A percentile compares a stretch with the other conserved stretches of the same genome.
phyloP scores from a whole-genome alignment of 2,329 filamentous ascomycete genomes.

The Fusarium sp. region DNA sequence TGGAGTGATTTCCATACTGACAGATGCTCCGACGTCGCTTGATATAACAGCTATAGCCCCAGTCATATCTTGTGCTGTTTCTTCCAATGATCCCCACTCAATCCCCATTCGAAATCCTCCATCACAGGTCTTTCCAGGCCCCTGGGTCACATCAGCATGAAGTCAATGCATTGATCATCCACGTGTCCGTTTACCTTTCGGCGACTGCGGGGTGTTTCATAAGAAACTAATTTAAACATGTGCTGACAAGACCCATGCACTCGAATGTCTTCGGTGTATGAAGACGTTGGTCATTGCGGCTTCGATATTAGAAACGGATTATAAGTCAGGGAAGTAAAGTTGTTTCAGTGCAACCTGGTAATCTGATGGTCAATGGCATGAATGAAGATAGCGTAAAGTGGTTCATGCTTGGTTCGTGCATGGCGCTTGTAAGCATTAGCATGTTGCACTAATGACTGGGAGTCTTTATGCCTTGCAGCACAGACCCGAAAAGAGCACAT shows the following conservation, averaged over 20 bases:
- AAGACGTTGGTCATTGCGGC: accelerated
- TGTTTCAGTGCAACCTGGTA: not conserved
- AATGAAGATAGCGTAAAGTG: not conserved
- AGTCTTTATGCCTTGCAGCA: not conserved
- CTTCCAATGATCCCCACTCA: not conserved
- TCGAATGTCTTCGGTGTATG: not conserved
- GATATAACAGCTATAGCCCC: not conserved
- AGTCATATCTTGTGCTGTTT: not conserved
- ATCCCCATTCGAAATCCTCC: not conserved
- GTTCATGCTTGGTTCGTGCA: not conserved
- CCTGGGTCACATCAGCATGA: not conserved
- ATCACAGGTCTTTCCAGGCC: accelerated
- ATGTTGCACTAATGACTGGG: not conserved
- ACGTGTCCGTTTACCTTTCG: not conserved
- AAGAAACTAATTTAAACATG: not conserved
- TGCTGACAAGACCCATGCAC: not conserved
- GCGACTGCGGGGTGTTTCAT: not conserved
- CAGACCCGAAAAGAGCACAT: not conserved
- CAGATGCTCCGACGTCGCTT: not conserved
- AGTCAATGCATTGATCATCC: not conserved
- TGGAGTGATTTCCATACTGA: accelerated
- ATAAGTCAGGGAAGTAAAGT: not conserved
- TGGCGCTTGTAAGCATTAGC: not conserved
- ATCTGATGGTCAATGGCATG: not conserved
- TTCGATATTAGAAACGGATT: not conserved